Conservation (phyloP, 2,329 filamentous ascomycete species). For the Penicillium sp. region DNA sequence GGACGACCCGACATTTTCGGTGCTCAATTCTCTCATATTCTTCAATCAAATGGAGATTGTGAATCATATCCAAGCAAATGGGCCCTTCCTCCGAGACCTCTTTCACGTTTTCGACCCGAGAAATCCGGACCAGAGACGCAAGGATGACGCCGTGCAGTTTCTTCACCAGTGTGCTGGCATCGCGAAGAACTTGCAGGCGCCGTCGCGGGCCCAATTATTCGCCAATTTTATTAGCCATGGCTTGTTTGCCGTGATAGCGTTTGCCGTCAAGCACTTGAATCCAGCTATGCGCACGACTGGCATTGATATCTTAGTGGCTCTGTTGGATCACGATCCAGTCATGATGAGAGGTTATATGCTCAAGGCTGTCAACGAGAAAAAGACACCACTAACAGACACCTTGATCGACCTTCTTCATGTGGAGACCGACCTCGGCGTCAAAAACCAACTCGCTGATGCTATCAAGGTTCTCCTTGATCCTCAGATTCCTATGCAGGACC, state of each 20-base stretch:
- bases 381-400: conserved; percentile 82
- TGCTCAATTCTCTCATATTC: conserved; percentile 96
- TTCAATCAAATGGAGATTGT: conserved; percentile 99
- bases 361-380: conserved; percentile 84
- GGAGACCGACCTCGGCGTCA: conserved; percentile 90
- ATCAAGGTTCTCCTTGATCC: conserved; percentile 90
- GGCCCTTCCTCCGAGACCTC: conserved; percentile 74
- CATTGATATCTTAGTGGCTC: conserved; percentile 86
- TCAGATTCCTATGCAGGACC: conserved; percentile 58
- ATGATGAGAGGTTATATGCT: conserved; percentile 94
- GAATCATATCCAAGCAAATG: conserved; percentile 84
- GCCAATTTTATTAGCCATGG: conserved; percentile 87
- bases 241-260: conserved; percentile 85
- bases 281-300: conserved; percentile 85
- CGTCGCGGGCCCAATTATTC: conserved; percentile 76
- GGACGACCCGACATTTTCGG: conserved; percentile 95
- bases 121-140: conserved; percentile 65
- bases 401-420: conserved; percentile 88
- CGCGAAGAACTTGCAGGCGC: conserved; percentile 88
- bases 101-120: conserved; percentile 78
- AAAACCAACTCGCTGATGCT: conserved; percentile 91
- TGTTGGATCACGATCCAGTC: conserved; percentile 92
- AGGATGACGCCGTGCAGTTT: conserved; percentile 93
- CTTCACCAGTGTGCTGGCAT: conserved; percentile 95
- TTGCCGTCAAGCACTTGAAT: conserved; percentile 81